These are phyloP conservation scores for Penicillium mononematosum DNA, from an alignment of 495 filamentous ascomycete genomes.

Conservation along the genomic window DNA sequence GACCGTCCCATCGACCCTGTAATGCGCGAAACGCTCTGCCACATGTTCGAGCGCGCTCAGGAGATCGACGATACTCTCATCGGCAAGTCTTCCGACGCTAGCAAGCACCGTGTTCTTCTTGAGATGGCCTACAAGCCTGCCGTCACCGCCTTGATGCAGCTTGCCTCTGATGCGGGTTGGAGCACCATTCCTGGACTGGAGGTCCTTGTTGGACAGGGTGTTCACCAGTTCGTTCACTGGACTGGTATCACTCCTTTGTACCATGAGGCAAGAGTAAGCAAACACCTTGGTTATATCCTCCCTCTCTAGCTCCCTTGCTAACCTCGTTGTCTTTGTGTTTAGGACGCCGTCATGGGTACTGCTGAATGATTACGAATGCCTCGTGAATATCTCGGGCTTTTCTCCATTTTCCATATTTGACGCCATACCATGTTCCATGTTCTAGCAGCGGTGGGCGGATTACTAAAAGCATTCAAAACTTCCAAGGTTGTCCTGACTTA, in stretches of 20 bases:
- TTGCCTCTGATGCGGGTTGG: slow-evolving; percentile 84
- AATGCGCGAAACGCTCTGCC: slow-evolving; percentile 65
- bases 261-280: slow-evolving; percentile 55
- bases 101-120: slow-evolving; percentile 60
- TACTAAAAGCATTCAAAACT: neutral
- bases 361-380: slow-evolving; percentile 7
- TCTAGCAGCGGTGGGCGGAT: neutral
- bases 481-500: neutral
- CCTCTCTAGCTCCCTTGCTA: neutral
- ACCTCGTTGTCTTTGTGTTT: slow-evolving; percentile 1
- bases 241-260: slow-evolving; percentile 73
- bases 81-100: slow-evolving; percentile 26
- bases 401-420: slow-evolving; percentile 3
- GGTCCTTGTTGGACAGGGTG: slow-evolving; percentile 84
- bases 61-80: slow-evolving; percentile 33
- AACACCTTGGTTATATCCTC: neutral
- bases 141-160: slow-evolving; percentile 78
- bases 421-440: slow-evolving; percentile 7
- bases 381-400: slow-evolving; percentile 8
- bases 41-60: slow-evolving; percentile 57
- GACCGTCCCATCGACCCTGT: slow-evolving; percentile 76
- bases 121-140: slow-evolving; percentile 97
- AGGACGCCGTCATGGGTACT: slow-evolving; percentile 34
- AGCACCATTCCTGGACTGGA: slow-evolving; percentile 81
- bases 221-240: slow-evolving; percentile 79